A percentile compares a stretch with the other conserved stretches of the same genome.
These are phyloP conservation scores for Fusarium bactridioides DNA, from an alignment of 2,329 filamentous ascomycete species.

Conservation along the genomic window DNA sequence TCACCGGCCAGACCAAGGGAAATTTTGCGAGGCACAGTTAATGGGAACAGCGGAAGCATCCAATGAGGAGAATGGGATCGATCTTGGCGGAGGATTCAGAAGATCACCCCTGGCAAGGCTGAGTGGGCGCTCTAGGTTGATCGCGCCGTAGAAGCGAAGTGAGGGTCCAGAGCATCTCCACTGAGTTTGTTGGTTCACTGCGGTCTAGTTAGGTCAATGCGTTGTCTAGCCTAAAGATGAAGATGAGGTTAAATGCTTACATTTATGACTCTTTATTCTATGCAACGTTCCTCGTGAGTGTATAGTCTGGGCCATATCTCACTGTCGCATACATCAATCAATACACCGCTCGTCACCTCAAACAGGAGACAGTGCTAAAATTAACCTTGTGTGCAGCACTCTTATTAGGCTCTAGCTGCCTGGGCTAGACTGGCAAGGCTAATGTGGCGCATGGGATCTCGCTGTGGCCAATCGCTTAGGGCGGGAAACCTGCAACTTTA, in stretches of 20 bases:
- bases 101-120: constrained; percentile 5
- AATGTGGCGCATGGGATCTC: not conserved
- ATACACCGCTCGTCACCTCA: not conserved
- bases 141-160: not conserved
- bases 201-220: not conserved
- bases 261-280: not conserved
- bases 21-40: constrained; percentile 8
- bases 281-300: not conserved
- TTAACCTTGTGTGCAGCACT: constrained; percentile 1
- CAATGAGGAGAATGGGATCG: not conserved
- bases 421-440: not conserved
- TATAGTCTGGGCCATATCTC: not conserved
- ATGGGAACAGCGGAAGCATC: not conserved
- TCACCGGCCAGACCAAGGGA: not conserved
- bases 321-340: not conserved
- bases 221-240: not conserved
- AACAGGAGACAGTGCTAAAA: constrained; percentile 4
- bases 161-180: not conserved
- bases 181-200: not conserved
- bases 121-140: not conserved
- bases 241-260: not conserved
- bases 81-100: not conserved
- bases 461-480: not conserved
- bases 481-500: constrained; percentile 1
- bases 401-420: not conserved